A percentile compares a stretch with the other conserved stretches of the same genome.
phyloP scores from a whole-genome alignment of 1,139 yeast genomes.

The Kazachstania sp. region DNA sequence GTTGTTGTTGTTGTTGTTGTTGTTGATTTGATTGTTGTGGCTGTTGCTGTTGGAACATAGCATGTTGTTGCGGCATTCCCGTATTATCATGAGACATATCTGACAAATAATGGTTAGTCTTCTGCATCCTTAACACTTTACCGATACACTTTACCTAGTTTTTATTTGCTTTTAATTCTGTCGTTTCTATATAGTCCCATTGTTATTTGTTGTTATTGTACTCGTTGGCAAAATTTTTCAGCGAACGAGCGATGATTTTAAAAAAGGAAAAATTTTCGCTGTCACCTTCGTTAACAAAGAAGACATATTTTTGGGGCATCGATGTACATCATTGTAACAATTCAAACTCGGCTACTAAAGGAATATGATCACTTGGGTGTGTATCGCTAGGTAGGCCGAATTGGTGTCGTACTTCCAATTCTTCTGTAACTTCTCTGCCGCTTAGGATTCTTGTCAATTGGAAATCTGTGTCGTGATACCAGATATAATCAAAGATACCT shows the following conservation, averaged over 20 bases:
- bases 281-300: not conserved
- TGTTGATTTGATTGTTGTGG: not conserved
- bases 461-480: conserved; percentile 39
- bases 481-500: conserved; percentile 51
- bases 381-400: conserved; percentile 86
- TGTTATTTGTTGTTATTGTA: not conserved
- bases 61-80: not conserved
- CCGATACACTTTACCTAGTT: not conserved
- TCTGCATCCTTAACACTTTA: not conserved
- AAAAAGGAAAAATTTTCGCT: not conserved
- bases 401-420: conserved; percentile 43
- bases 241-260: not conserved
- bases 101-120: not conserved
- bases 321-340: conserved; percentile 26
- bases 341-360: conserved; percentile 67
- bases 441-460: conserved; percentile 49
- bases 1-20: not conserved
- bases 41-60: not conserved
- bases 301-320: not conserved
- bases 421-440: conserved; percentile 59
- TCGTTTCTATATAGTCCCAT: not conserved
- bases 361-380: conserved; percentile 90
- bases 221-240: not conserved
- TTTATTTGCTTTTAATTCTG: not conserved
- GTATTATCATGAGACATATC: not conserved